A percentile compares a stretch with the other conserved stretches of the same genome.
These are phyloP conservation scores for Coelastrella sp. DNA, from an alignment of 139 green algal genomes.

Conservation along the genomic window DNA sequence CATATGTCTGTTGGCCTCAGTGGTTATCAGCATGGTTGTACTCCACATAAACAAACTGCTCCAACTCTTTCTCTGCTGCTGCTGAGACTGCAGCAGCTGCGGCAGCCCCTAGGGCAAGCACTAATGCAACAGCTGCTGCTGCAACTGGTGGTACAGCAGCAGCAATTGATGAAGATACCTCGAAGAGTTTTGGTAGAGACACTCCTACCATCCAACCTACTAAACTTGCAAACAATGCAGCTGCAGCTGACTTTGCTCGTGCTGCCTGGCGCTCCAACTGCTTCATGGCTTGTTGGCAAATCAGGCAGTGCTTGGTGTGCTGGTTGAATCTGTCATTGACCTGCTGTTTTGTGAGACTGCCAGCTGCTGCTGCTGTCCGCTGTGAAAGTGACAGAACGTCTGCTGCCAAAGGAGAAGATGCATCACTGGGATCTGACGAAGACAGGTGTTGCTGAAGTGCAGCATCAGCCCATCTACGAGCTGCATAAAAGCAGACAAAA, in stretches of 20 bases:
- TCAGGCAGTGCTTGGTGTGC: slow-evolving; percentile 34
- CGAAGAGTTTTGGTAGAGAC: not conserved
- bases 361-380: not conserved
- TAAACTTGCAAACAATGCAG: not conserved
- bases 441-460: slow-evolving; percentile 14
- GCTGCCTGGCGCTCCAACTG: not conserved
- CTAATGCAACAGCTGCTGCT: not conserved
- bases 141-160: not conserved
- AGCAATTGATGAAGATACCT: not conserved
- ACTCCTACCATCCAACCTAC: not conserved
- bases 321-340: slow-evolving; percentile 34
- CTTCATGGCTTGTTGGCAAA: slow-evolving; percentile 8
- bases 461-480: not conserved
- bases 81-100: not conserved
- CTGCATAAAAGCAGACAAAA: not conserved
- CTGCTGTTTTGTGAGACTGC: not conserved
- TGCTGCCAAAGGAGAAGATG: not conserved
- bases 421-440: not conserved
- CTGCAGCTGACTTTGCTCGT: not conserved
- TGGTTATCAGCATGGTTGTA: slow-evolving; percentile 24
- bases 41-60: slow-evolving; percentile 33
- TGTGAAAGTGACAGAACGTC: not conserved
- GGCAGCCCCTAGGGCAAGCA: not conserved
- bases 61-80: not conserved
- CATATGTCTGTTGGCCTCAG: not conserved